A percentile compares a stretch with the other conserved stretches of the same genome.
These are phyloP conservation scores for Panicum virgatum DNA, from an alignment of 202 grass and related monocot species.

Conservation along the genomic window DNA sequence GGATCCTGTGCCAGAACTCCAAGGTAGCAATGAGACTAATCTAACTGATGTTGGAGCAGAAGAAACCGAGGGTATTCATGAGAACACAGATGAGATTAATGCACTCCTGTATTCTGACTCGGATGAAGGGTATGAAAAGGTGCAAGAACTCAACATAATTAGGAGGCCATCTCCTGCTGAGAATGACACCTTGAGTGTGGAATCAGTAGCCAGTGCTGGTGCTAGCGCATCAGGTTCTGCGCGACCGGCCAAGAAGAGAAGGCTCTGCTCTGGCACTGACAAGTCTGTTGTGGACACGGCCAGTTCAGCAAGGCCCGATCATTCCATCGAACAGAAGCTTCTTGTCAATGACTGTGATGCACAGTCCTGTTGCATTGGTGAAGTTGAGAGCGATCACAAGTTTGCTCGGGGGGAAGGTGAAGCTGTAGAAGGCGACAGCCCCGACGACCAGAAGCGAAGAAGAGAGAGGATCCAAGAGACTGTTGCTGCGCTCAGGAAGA, in stretches of 20 bases:
- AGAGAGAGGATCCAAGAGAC: constrained; percentile 88
- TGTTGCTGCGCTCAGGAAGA: constrained; percentile 69
- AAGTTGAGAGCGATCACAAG: constrained; percentile 45
- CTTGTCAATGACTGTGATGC: constrained; percentile 49
- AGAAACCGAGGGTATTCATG: constrained; percentile 63
- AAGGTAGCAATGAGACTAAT: constrained; percentile 71
- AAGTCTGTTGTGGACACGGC: constrained; percentile 76
- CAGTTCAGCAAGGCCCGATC: constrained; percentile 56
- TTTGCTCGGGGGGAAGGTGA: constrained; percentile 43
- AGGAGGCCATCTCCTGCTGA: constrained; percentile 47
- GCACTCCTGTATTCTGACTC: constrained; percentile 82
- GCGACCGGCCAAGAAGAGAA: constrained; percentile 66
- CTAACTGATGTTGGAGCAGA: constrained; percentile 50
- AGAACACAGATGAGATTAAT: constrained; percentile 88
- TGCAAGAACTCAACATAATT: constrained; percentile 42
- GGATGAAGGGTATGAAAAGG: constrained; percentile 53
- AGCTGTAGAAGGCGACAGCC: constrained; percentile 40
- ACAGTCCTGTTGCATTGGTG: constrained; percentile 67
- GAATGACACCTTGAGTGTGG: constrained; percentile 44
- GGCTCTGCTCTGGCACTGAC: constrained; percentile 52
- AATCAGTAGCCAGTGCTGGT: constrained; percentile 57
- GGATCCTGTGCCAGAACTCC: constrained; percentile 60
- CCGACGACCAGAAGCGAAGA: constrained; percentile 54
- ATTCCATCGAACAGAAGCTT: constrained; percentile 40
- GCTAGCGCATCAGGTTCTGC: constrained; percentile 31